Evolutionary conservation across 352 stramenopile species (phyloP).

Genomic region (Phytophthora tentaculata): DNA sequence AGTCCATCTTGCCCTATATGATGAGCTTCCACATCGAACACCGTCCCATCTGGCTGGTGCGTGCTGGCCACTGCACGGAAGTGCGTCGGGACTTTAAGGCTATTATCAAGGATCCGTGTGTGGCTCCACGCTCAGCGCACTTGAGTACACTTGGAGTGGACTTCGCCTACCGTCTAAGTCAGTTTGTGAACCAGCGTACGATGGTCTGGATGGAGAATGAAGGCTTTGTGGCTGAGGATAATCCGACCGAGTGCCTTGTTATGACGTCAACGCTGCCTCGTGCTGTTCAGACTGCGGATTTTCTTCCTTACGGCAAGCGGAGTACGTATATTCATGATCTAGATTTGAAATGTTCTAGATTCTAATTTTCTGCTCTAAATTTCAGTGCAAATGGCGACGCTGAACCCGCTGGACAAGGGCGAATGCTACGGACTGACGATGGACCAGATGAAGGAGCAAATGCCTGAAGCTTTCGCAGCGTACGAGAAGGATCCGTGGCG

Average conservation of each 20-base stretch:
- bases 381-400: conserved; percentile 78
- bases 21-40: conserved; percentile 96
- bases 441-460: conserved; percentile 79
- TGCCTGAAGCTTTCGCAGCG: conserved; percentile 68
- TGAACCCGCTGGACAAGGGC: conserved; percentile 87
- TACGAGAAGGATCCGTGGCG: conserved; percentile 80
- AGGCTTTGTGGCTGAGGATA: conserved; percentile 47
- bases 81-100: conserved; percentile 67
- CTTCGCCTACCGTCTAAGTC: conserved; percentile 92
- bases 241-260: conserved; percentile 59
- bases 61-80: conserved; percentile 88
- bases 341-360: not conserved
- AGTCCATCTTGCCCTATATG: conserved; percentile 93
- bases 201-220: conserved; percentile 53
- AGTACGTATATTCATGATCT: conserved; percentile 40
- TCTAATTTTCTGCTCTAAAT: conserved; percentile 13
- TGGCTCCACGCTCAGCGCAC: conserved; percentile 72
- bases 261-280: conserved; percentile 86
- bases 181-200: conserved; percentile 91
- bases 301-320: conserved; percentile 46
- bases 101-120: conserved; percentile 77
- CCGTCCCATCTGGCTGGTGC: conserved; percentile 92
- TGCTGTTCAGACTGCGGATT: conserved; percentile 77
- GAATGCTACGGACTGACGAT: conserved; percentile 89
- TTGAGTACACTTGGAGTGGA: conserved; percentile 92